Evolutionary conservation across 2,329 filamentous ascomycete genomes (phyloP), one percentile per base, ranked within the genome.

Genomic region (Fusarium armeniacum): DNA sequence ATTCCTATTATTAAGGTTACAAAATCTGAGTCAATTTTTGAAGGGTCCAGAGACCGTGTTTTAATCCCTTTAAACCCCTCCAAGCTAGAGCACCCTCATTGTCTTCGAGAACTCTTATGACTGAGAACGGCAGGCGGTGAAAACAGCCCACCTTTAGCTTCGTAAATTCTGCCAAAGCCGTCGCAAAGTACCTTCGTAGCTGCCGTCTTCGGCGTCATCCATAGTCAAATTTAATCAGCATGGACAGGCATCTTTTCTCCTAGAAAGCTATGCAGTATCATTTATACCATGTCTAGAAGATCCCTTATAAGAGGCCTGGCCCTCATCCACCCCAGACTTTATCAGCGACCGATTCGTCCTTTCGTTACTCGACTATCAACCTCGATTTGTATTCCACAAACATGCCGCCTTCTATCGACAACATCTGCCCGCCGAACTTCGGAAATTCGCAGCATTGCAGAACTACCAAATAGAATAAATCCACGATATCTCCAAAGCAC

Each of bases 381-480:
- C 18, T 35, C 22, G 4, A 30, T 33, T 28, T 26, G 16, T 32
- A 43, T 32, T 16, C 49, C 53, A 45, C 60, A 26, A 36, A 38
- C 46, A 61, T 66, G 64, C 6, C 81, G 84, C 70, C 72, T 68
- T 67, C 88, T 91, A 73, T 86, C 86, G 9, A 80, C 80, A 11
- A 86, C 87, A 4, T 57, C 78, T 15, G 58, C 69, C 16, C 66
- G 78, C 72, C 61, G 81, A 87, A 70, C 50, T 8, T 68, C 73
- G 18, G 67, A 75, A 12, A 69, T 77, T 41, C 73, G 71, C 43
- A 79, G 78, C 70, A 75, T 80, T 45, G 66, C 71, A 22, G 69
- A 77, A 32, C 76, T 81, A 9, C 80, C 80, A 15, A 62, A 73
- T 24, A 76, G 80, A 36, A 80, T 73, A 32, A 70, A 72, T 36